Percentiles rank a stretch among this genome's conserved stretches.
These are phyloP conservation scores for Trichoderma koningii DNA, from an alignment of 2,329 filamentous ascomycete species.

Conservation along the genomic window DNA sequence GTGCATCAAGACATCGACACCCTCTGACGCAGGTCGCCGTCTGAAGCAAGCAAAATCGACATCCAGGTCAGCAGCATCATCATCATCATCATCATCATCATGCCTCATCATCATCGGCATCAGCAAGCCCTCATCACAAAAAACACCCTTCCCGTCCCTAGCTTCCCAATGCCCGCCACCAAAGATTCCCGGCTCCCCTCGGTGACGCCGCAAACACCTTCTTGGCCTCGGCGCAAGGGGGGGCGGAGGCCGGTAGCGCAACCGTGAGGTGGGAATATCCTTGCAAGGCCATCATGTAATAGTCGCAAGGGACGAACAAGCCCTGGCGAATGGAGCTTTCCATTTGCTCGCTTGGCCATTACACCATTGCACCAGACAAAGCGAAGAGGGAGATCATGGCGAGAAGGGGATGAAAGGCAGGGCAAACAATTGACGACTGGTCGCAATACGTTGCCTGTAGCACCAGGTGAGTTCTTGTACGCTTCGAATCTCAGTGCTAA, in stretches of 20 bases:
- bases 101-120: not conserved
- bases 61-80: not conserved
- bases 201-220: constrained; percentile 24
- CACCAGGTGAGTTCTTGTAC: too few relatives aligned
- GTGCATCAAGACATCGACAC: too few relatives aligned
- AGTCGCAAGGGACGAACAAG: not conserved
- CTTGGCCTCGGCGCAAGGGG: constrained; percentile 22
- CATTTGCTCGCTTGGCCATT: too few relatives aligned
- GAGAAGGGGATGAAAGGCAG: too few relatives aligned
- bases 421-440: too few relatives aligned
- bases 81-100: not conserved
- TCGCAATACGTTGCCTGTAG: too few relatives aligned
- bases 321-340: too few relatives aligned
- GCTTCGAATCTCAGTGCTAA: too few relatives aligned
- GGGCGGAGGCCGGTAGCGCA: constrained; percentile 1
- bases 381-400: too few relatives aligned
- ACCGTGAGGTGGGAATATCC: constrained; percentile 7
- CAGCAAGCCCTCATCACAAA: not conserved
- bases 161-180: not conserved
- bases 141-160: not conserved
- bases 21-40: too few relatives aligned
- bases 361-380: too few relatives aligned
- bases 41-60: too few relatives aligned
- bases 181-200: not conserved
- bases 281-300: constrained; percentile 1